Evolutionary conservation across 2,329 filamentous ascomycete genomes (phyloP).

Genomic region (Furcasterigmium sp.): DNA sequence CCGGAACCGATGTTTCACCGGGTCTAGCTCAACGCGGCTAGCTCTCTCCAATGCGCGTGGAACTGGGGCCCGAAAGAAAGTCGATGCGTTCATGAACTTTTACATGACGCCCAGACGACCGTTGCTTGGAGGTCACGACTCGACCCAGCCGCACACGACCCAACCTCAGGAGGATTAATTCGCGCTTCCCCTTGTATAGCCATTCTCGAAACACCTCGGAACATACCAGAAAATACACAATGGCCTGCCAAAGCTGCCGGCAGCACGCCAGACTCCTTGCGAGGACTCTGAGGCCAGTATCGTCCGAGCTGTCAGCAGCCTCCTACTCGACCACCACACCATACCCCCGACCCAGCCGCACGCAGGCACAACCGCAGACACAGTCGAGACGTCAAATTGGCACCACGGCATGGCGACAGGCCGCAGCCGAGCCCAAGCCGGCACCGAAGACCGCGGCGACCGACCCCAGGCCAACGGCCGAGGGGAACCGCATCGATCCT

Average conservation of each 20-base stretch:
- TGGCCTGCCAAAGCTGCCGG: conserved; percentile 46
- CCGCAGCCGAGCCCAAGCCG: not conserved
- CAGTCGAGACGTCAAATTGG: conserved; percentile 27
- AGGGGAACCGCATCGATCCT: no score
- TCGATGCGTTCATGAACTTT: conserved; percentile 13
- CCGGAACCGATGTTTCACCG: conserved; percentile 12
- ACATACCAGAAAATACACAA: no score
- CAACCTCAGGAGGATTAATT: not conserved
- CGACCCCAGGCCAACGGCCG: no score
- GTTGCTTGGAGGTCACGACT: conserved; percentile 1
- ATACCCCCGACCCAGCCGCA: conserved; percentile 2
- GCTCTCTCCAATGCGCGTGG: not conserved
- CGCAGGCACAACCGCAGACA: not conserved
- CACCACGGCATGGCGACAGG: conserved; percentile 23
- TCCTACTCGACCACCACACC: conserved; percentile 5
- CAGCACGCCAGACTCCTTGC: conserved; percentile 35
- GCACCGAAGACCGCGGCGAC: no score
- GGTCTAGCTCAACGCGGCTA: conserved; percentile 8
- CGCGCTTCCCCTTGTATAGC: no score
- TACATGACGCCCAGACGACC: conserved; percentile 14
- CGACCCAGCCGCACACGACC: not conserved
- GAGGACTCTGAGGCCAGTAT: conserved; percentile 15
- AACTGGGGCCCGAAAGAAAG: conserved; percentile 5
- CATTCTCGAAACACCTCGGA: no score
- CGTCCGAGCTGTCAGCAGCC: conserved; percentile 10